Evolutionary conservation across 164 flowering plant species (phyloP).

Genomic region (Santalum album): DNA sequence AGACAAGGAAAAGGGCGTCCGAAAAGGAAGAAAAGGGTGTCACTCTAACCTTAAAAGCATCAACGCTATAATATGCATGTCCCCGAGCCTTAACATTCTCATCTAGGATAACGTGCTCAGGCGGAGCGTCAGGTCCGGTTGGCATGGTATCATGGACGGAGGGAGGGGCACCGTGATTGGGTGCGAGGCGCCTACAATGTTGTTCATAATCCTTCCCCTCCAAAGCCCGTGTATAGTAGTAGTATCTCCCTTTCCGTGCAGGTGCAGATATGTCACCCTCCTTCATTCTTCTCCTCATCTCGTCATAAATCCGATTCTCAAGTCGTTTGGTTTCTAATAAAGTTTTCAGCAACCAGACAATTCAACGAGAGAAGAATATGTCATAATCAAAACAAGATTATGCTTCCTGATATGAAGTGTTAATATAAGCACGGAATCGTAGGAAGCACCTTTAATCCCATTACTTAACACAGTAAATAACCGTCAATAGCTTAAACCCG

Average conservation of each 20-base stretch:
- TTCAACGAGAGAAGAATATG: background rate
- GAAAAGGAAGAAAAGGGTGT: background rate
- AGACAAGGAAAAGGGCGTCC: background rate
- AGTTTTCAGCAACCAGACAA: background rate
- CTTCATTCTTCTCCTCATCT: slow-evolving; percentile 73
- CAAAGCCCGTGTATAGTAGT: slow-evolving; percentile 61
- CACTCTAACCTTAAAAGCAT: slow-evolving; percentile 44
- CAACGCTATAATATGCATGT: slow-evolving; percentile 52
- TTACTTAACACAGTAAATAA: too few relatives aligned
- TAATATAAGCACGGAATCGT: too few relatives aligned
- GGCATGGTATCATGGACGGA: slow-evolving; percentile 72
- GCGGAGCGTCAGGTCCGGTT: slow-evolving; percentile 59
- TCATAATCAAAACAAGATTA: background rate
- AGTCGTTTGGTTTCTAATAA: slow-evolving; percentile 47
- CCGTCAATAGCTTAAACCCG: background rate
- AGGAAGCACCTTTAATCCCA: background rate
- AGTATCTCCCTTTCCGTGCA: slow-evolving; percentile 50
- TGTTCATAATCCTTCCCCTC: slow-evolving; percentile 79
- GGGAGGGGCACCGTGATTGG: slow-evolving; percentile 19
- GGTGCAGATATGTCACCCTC: slow-evolving; percentile 87
- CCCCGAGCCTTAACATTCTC: slow-evolving; percentile 66
- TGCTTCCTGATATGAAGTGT: too few relatives aligned
- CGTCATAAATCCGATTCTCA: slow-evolving; percentile 58
- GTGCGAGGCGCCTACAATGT: slow-evolving; percentile 55
- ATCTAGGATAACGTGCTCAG: slow-evolving; percentile 77